Conservation (phyloP, 257 asterid species). For the Solanum lycopersicoides region DNA sequence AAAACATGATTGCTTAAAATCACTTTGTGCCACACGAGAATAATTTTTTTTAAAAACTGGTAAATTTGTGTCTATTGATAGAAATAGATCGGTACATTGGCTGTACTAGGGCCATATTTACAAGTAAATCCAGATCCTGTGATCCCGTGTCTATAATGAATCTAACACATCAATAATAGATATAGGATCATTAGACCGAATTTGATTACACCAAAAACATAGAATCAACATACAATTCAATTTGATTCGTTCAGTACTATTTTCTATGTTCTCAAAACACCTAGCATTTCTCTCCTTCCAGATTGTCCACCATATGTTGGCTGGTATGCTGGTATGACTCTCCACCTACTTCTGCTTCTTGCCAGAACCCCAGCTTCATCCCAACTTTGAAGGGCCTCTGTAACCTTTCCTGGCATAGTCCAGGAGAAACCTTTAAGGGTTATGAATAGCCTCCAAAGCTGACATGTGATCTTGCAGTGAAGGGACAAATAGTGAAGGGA, state of each 20-base stretch:
- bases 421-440: not conserved
- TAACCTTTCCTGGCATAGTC: not conserved
- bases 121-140: too few species aligned
- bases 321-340: not conserved
- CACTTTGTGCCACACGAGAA: not conserved
- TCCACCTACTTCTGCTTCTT: not conserved
- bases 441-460: not conserved
- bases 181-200: too few species aligned
- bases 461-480: not conserved
- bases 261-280: too few species aligned
- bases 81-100: too few species aligned
- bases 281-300: not conserved
- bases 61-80: not conserved
- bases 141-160: too few species aligned
- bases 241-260: too few species aligned
- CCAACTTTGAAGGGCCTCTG: not conserved
- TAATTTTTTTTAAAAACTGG: not conserved
- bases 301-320: not conserved
- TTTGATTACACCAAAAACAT: too few species aligned
- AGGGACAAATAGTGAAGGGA: not conserved
- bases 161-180: too few species aligned
- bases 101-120: too few species aligned
- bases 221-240: too few species aligned
- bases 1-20: not conserved
- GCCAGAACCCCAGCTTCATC: not conserved